Conservation (phyloP, 2,329 filamentous ascomycete genomes). For the Epichloe elymi region DNA sequence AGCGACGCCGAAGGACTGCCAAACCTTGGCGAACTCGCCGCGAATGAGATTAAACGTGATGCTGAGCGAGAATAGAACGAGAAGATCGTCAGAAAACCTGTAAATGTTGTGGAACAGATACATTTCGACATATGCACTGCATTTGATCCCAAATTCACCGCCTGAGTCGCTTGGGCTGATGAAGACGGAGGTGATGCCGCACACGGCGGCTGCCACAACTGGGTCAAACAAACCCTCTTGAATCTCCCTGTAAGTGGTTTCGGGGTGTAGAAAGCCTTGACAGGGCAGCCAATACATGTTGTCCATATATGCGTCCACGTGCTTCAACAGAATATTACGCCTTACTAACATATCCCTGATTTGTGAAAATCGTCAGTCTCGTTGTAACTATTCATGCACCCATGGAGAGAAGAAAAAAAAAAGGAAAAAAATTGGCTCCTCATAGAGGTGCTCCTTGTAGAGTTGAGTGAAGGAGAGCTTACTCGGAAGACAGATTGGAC, state of each 20-base stretch:
- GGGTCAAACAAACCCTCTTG: conserved; percentile 23
- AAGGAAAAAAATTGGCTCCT: not conserved
- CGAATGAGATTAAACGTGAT: conserved; percentile 24
- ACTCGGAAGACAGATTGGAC: conserved; percentile 16
- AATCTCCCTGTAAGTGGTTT: conserved; percentile 21
- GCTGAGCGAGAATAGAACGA: conserved; percentile 23
- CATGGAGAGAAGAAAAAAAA: no score
- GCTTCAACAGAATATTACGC: conserved; percentile 21
- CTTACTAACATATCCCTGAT: conserved; percentile 20
- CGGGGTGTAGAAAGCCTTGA: conserved; percentile 25
- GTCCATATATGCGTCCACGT: conserved; percentile 27
- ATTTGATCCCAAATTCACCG: conserved; percentile 24
- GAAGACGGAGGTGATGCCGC: conserved; percentile 24
- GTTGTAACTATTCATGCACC: not conserved
- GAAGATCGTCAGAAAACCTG: conserved; percentile 20
- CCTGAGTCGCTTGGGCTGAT: conserved; percentile 20
- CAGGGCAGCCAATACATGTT: conserved; percentile 25
- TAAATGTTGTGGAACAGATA: conserved; percentile 28
- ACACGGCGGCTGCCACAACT: conserved; percentile 24
- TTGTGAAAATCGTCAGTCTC: not conserved
- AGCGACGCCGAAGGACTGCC: conserved; percentile 26
- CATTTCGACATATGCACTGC: conserved; percentile 25
- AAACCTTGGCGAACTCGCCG: conserved; percentile 25
- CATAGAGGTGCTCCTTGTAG: not conserved
- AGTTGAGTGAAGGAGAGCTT: conserved; percentile 5